Percentiles rank a stretch among this genome's conserved stretches.
These are phyloP conservation scores for Clarireedia sp. DNA, from an alignment of 2,329 filamentous ascomycete species.

Conservation along the genomic window DNA sequence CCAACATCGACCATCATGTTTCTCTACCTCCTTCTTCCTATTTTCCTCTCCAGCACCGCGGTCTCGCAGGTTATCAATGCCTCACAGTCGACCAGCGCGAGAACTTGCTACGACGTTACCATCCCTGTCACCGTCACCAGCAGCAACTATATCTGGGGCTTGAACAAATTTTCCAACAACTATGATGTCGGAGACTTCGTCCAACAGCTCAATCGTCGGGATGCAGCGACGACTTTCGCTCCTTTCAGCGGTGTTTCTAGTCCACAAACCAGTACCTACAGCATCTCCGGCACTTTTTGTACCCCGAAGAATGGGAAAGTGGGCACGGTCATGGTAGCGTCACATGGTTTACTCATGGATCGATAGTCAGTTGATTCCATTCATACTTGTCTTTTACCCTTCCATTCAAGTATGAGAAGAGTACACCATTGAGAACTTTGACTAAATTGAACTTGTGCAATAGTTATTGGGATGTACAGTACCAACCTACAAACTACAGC, in stretches of 20 bases:
- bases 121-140: constrained; percentile 5
- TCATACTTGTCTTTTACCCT: neutral
- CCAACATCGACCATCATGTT: neutral
- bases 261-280: constrained; percentile 1
- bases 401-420: neutral
- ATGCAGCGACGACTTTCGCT: neutral
- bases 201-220: neutral
- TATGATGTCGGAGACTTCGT: constrained; percentile 5
- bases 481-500: constrained; percentile 27
- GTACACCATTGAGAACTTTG: neutral
- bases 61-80: neutral
- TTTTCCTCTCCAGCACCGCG: neutral
- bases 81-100: neutral
- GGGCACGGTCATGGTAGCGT: constrained; percentile 26
- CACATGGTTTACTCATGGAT: constrained; percentile 28
- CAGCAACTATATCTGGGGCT: neutral
- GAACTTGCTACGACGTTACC: neutral
- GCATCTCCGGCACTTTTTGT: constrained; percentile 2
- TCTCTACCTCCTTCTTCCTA: neutral
- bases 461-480: constrained; percentile 30
- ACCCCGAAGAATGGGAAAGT: constrained; percentile 8
- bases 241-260: neutral
- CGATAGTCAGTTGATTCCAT: constrained; percentile 19
- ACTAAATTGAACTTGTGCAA: neutral
- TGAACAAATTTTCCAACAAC: constrained; percentile 4